phyloP scores from a whole-genome alignment of 164 flowering plant species.

The Stephania japonica region DNA sequence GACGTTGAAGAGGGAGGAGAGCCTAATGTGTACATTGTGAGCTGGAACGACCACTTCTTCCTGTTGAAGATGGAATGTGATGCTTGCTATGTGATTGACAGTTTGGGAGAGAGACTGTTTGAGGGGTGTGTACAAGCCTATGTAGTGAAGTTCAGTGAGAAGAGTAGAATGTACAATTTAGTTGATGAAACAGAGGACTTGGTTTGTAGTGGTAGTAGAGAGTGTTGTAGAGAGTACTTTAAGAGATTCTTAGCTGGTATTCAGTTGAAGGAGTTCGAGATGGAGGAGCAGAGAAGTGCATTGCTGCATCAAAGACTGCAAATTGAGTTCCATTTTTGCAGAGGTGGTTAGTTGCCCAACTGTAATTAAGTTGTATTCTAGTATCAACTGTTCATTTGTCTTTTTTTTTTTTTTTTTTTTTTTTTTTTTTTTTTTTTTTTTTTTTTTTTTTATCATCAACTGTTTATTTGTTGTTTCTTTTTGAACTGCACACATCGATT shows the following conservation, averaged over 20 bases:
- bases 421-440: too few relatives aligned
- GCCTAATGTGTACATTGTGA: constrained; percentile 67
- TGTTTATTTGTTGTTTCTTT: too few relatives aligned
- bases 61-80: constrained; percentile 82
- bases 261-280: constrained; percentile 80
- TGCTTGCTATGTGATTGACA: constrained; percentile 89
- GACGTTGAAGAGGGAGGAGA: constrained; percentile 7
- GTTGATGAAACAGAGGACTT: constrained; percentile 43
- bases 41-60: constrained; percentile 98
- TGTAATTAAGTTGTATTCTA: too few relatives aligned
- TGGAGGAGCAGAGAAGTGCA: constrained; percentile 75
- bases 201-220: constrained; percentile 81
- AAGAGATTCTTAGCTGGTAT: constrained; percentile 91
- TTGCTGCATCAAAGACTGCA: constrained; percentile 83
- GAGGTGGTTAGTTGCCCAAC: not conserved
- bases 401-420: too few relatives aligned
- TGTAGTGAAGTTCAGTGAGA: constrained; percentile 35
- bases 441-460: too few relatives aligned
- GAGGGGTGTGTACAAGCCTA: constrained; percentile 96
- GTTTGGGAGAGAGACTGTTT: constrained; percentile 85
- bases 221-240: constrained; percentile 85
- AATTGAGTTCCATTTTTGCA: constrained; percentile 66
- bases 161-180: constrained; percentile 35
- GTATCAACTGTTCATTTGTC: too few relatives aligned
- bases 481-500: too few relatives aligned